Evolutionary conservation across 495 filamentous ascomycete genomes (phyloP), one percentile per base, ranked within the genome.

Genomic region (Glutinoglossum americanum): DNA sequence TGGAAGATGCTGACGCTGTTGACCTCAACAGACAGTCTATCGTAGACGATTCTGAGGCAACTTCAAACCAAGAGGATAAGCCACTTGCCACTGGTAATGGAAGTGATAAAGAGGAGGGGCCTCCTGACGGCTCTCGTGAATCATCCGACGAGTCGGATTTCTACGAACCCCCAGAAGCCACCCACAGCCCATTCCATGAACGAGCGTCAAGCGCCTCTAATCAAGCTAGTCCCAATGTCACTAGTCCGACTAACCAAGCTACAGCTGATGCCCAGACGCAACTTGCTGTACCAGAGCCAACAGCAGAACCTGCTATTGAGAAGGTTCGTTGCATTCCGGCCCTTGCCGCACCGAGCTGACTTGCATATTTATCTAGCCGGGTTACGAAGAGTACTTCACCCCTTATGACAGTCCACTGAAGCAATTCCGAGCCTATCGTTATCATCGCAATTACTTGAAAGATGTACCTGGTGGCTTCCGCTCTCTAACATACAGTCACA

Each of bases 401-500:
- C 80, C 88, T 1, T 98, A 97, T 69, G 72, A 80, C 62, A 94
- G 87, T 68, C 86, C 89, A 27, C 69, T 97, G 60, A 80, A 76
- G 60, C 74, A 75, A 57, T 96, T 98, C 69, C 84, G 80, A 65
- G 82, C 85, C 48, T 97, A 85, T 71, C 87, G 92, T 58, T 93
- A 85, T 63, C 87, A 96, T 68, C 84, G 85, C 26, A 72, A 77
- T 33, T 96, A 79, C 70, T 69, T 74, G 56, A 64, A 84, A 30
- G 69, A 79, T 45, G 81, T 92, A 60, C 65, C 81, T 56, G 80
- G 79, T 63, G 89, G 89, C 55, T 81, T 87, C 66, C 82, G 81
- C 68, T 97, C 93, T 61, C 72, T 93, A 75, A 96, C 87, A 48
- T 97, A 89, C 72, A 96, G 87, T 67, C 81, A 90, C 68, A 79